phyloP scores from a whole-genome alignment of 2,329 filamentous ascomycete genomes.

The Polychaeton citri region DNA sequence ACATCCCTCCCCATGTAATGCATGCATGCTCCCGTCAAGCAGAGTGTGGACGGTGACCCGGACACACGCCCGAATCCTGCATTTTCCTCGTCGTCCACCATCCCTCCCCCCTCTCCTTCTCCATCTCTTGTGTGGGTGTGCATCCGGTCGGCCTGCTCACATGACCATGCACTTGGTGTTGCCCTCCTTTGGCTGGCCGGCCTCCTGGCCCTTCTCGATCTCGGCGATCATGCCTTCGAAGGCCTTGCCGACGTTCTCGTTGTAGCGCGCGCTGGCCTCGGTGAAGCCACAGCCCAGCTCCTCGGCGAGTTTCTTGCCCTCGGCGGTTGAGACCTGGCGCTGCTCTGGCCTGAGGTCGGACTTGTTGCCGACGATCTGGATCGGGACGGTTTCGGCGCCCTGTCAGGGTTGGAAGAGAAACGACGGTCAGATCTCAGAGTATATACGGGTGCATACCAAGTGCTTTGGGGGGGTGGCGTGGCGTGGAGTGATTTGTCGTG shows the following conservation, averaged over 20 bases:
- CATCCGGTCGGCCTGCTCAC: conserved; percentile 37
- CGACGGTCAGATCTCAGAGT: neutral
- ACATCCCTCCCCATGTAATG: no score
- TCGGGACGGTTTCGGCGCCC: conserved; percentile 84
- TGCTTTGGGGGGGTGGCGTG: no score
- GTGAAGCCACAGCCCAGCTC: conserved; percentile 89
- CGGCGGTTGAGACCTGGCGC: conserved; percentile 75
- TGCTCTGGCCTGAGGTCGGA: conserved; percentile 85
- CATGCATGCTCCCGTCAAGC: no score
- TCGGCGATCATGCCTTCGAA: conserved; percentile 91
- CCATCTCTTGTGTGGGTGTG: no score
- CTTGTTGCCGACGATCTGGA: conserved; percentile 95
- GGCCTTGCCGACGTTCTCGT: conserved; percentile 82
- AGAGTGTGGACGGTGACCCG: no score
- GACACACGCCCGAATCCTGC: no score
- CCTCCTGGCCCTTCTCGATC: conserved; percentile 79
- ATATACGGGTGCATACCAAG: no score
- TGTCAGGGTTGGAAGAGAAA: conserved; percentile 23
- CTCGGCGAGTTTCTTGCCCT: conserved; percentile 71
- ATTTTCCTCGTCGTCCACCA: no score
- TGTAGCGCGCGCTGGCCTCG: conserved; percentile 85
- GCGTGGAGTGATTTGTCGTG: no score
- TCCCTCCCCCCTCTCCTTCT: no score
- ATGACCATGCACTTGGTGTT: conserved; percentile 75
- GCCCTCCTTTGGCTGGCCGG: conserved; percentile 69